Percentiles rank a stretch among this genome's conserved stretches.
Evolutionary conservation across 306 rosid genomes (phyloP).

Genomic region (Lagenaria siceraria): DNA sequence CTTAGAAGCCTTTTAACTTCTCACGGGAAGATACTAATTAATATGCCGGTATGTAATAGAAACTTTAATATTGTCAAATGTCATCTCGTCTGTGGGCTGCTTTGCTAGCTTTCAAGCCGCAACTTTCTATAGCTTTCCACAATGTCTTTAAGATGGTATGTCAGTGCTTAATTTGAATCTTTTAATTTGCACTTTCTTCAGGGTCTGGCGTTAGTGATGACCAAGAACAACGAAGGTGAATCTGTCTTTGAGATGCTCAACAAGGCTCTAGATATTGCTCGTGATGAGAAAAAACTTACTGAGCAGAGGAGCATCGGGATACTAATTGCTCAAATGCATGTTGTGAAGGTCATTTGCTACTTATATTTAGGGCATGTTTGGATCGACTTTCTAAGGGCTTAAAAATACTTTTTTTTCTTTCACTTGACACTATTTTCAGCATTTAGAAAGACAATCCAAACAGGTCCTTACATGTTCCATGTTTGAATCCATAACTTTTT

Average conservation of each 20-base stretch:
- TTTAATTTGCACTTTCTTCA: slow-evolving; percentile 17
- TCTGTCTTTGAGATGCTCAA: slow-evolving; percentile 63
- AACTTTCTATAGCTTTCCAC: not conserved
- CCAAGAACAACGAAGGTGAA: slow-evolving; percentile 66
- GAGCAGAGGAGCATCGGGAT: slow-evolving; percentile 81
- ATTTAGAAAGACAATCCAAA: too few relatives aligned
- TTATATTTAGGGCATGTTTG: too few relatives aligned
- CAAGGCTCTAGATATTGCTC: slow-evolving; percentile 54
- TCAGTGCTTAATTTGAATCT: not conserved
- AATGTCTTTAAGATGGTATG: not conserved
- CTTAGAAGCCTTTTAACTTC: not conserved
- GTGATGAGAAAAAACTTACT: slow-evolving; percentile 39
- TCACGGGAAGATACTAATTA: not conserved
- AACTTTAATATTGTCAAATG: not conserved
- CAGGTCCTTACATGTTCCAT: not conserved
- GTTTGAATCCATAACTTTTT: not conserved
- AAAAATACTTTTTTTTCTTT: too few relatives aligned
- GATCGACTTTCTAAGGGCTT: too few relatives aligned
- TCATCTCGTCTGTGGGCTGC: not conserved
- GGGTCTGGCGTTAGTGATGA: slow-evolving; percentile 91
- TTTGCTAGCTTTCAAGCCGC: not conserved
- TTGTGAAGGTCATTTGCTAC: slow-evolving; percentile 48
- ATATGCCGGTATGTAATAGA: not conserved
- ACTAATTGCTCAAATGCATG: slow-evolving; percentile 80
- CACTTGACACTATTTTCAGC: too few relatives aligned